phyloP scores from a whole-genome alignment of 805 yeast genomes.

The Grigorovia transvaalensis region DNA sequence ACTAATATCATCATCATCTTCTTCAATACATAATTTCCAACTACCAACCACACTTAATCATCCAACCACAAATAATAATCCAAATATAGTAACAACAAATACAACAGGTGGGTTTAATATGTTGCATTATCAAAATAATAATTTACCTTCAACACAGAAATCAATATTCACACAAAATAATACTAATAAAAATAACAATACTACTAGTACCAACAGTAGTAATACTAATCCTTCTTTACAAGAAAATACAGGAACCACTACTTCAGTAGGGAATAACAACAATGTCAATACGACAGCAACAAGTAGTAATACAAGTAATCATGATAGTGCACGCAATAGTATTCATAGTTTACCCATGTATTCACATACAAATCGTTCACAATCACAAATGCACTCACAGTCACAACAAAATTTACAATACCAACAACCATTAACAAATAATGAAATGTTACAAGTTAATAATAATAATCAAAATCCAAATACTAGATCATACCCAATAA shows the following conservation, averaged over 20 bases:
- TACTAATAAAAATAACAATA: not conserved
- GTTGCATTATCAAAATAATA: not conserved
- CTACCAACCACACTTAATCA: not conserved
- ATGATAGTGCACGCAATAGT: not conserved
- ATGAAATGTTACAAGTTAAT: not conserved
- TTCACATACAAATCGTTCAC: not conserved
- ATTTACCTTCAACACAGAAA: not conserved
- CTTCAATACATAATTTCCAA: conserved; percentile 2
- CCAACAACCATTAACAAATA: not conserved
- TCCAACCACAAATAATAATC: not conserved
- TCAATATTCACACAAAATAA: not conserved
- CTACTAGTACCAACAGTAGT: not conserved
- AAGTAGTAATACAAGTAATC: not conserved
- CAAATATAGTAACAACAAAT: not conserved
- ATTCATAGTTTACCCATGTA: not conserved
- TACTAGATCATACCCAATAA: not conserved
- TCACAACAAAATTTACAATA: not conserved
- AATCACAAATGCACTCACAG: not conserved
- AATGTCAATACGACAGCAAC: not conserved
- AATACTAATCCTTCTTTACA: not conserved
- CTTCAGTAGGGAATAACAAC: not conserved
- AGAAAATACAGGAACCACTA: not conserved
- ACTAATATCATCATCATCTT: not conserved
- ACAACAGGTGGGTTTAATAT: not conserved
- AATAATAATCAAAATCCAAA: not conserved